Evolutionary conservation across 2,329 filamentous ascomycete species (phyloP), one percentile per base, ranked within the genome.

Genomic region (Penicillium thymicola): DNA sequence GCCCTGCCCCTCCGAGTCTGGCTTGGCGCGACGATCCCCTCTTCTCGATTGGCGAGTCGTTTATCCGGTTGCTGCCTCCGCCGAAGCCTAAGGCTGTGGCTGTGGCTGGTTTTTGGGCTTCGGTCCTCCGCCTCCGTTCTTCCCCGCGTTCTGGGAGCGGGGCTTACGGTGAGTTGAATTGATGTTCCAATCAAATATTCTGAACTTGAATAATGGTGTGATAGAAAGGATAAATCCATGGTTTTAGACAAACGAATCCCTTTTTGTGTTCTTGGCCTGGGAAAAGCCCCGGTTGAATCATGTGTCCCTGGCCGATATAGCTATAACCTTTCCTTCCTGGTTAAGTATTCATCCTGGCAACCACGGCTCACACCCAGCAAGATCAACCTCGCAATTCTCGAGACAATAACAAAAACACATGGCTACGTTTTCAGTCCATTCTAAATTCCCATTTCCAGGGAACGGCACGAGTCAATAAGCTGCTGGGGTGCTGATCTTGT

Each of bases 11-110:
- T 38, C 49, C 21, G 28, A 44, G 48, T 34, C 32, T 25, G 52
- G 42, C 61, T 63, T 65, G 63, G 62, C 62, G 47, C 18, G 63
- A 52, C 55, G 62, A 65, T 65, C 63, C 32, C 41, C 38, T 49
- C 5, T 8, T 21, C 48, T 9, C 44, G 7, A 61, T 64, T 63
- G 62, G 61, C 28, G 36, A 21, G 38, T 7, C 25, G 40, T 18
- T 45, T 27, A 28, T 6, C 28, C 45, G 28, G 18, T 59, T 44
- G 16, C 21, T 43, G 21, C 36, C 40, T 51, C 55, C 46, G 23
- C 36, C 18, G 14, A 23, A 50, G 45, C 38, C 28, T 21, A 48
- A 11, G 45, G 4, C 25, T 14, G 27, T 41, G 28, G 16, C 21
- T 51, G 30, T 43, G 41, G 25, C 41, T 43, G 25, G 23, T 21